Evolutionary conservation across 352 stramenopile species (phyloP), one percentile per base, ranked within the genome.

Genomic region (Peronosclerospora sorghi): DNA sequence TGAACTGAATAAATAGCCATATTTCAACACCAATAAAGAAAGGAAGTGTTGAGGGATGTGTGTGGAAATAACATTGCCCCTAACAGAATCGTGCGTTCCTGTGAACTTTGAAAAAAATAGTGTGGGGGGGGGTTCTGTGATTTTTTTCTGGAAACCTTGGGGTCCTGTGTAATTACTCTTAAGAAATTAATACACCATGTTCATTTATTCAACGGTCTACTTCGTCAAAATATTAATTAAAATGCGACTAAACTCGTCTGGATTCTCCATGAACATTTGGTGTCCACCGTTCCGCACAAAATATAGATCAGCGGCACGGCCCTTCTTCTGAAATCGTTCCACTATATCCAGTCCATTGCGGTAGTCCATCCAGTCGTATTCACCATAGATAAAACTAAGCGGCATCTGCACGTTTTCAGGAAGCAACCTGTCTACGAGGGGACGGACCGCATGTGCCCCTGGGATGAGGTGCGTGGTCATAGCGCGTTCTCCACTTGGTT

Each of bases 341-440:
- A 88, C 68, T n/a, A 92, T 68, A 10, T 65, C 50, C 34, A 68
- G 46, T 14, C 75, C 73, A 39, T 83, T 71, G 28, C 61, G 62
- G 44, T 81, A 86, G 57, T 92, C 76, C 79, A 92, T 92, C 79
- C 79, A 92, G 58, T 92, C 79, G 21, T 64, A 75, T 19, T 86
- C 69, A 30, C 77, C 74, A 46, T 89, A 89, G 35, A 92, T 78
- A 45, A 92, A 89, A 21, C 76, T 84, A 12, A 92, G 51, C 17
- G 79, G 79, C 79, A 89, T 89, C 40, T 72, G 60, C 7, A 92
- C 58, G 4, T 48, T 53, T 35, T 77, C 63, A 0, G 74, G 74
- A 12, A 65, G 39, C 14, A 92, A 53, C 38, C 63, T 59, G 39
- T 88, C 70, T 15, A 79, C 73, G 1, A 92, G 54, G 8, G 76